Base-by-base conservation (phyloP, 768 basidiomycete species). In the Suillus subaureus region DNA sequence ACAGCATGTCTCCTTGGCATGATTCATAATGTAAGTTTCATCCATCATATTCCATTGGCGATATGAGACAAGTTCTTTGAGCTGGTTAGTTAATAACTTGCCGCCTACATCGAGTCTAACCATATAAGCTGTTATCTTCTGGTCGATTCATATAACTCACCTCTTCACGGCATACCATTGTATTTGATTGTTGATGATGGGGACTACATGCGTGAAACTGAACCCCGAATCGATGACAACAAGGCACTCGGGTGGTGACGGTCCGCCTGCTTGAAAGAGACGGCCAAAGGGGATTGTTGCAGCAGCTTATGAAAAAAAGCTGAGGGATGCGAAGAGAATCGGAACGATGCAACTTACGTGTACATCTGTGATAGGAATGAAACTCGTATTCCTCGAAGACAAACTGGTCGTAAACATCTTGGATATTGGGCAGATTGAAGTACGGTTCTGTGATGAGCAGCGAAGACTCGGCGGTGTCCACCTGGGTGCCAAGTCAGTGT, bases 11-110 rank as follows among this genome's bases (percentile, higher is more conserved):
- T 98, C 95, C 77, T 97, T 96, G 71, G 94, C 91, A 71, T 91
- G 86, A 79, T 97, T 96, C 82, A 97, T 90, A 73, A 98, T 92
- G 75, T 91, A 87, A 3, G 94, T 96, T 76, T 98, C 91, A 72
- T 97, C 95, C 89, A 96, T 96, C 93, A 98, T 94, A 76, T 98
- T 94, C 93, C 94, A 98, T 74, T 98, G 96, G 52, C 97, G 89
- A 76, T 92, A 98, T 15, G 95, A 97, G 6, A 96, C 87, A 54
- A 96, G 84, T 73, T 96, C 93, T 74, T 97, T 97, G 28, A 99
- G 85, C 61, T 97, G 93, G 78, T 99, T 98, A 31, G 96, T 98
- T 64, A 99, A 77, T 12, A 99, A 84, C 79, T 99, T 97, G 56
- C 96, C 97, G 61, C 97, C 96, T 21, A 97, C 89, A 73, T 97